A percentile compares a stretch with the other conserved stretches of the same genome.
phyloP scores from a whole-genome alignment of 1,284 basidiomycete genomes.

The Sutorius eximius region DNA sequence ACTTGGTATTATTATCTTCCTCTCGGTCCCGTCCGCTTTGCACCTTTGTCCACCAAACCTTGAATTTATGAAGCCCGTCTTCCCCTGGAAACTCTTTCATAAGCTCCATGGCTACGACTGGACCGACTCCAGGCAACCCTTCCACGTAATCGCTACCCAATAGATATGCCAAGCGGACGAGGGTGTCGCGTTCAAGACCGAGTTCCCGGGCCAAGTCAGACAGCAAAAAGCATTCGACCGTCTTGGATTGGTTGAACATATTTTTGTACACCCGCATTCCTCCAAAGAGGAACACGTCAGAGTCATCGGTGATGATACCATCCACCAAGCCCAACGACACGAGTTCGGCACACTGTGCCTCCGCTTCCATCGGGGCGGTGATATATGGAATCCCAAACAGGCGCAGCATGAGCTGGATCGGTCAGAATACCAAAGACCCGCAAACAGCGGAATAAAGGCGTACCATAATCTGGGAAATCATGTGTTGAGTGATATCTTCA shows the following conservation, averaged over 20 bases:
- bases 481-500: constrained; percentile 93
- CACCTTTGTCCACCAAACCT: constrained; percentile 94
- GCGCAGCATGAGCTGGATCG: constrained; percentile 74
- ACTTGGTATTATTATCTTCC: constrained; percentile 71
- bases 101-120: constrained; percentile 95
- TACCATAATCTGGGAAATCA: constrained; percentile 96
- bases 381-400: constrained; percentile 98
- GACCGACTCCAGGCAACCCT: constrained; percentile 93
- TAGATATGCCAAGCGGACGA: constrained; percentile 89
- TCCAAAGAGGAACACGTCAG: constrained; percentile 98
- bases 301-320: constrained; percentile 98
- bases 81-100: constrained; percentile 87
- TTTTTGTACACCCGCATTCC: constrained; percentile 94
- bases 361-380: constrained; percentile 98
- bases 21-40: constrained; percentile 84
- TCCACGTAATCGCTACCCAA: constrained; percentile 97
- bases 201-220: constrained; percentile 88
- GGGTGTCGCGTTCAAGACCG: constrained; percentile 82
- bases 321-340: constrained; percentile 86
- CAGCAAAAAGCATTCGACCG: constrained; percentile 92
- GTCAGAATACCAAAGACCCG: constrained; percentile 6
- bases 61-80: constrained; percentile 83
- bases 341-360: constrained; percentile 97
- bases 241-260: constrained; percentile 99
- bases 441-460: constrained; percentile 12